Base-by-base conservation (phyloP, 768 basidiomycete genomes). In the Kwoniella shandongensis region DNA sequence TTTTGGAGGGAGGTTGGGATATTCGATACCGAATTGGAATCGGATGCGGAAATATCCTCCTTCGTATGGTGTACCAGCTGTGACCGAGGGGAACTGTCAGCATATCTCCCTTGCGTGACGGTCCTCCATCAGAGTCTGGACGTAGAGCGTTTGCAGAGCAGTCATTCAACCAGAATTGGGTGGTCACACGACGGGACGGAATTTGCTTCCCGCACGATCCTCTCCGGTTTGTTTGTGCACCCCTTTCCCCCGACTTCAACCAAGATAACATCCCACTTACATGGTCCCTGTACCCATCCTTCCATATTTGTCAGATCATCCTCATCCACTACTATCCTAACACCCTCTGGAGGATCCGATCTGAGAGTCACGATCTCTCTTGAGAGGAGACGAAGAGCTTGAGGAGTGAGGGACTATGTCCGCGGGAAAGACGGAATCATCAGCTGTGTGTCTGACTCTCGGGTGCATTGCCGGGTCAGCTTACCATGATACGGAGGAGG, bases 11-110 rank as follows among this genome's bases (percentile, higher is more conserved):
- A 86, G 84, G 44, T 91, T 86, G 41, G 93, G 93, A 69, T 94
- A 98, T 77, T 96, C 92, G 60, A 90, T 86, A 1, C 87, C 90
- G 75, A 98, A 96, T 65, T 83, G 83, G 79, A 98, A 97, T 69
- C 86, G 86, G 53, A 87, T 81, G 50, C 79, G 77, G 69, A 86
- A 87, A 78, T 85, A 87, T n/a, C 86, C 86, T 20, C 76, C 85
- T 38, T 83, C 81, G 66, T 86, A 87, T 0, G 86, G 86, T 23
- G 86, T 87, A 17, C 85, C 83, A 63, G 80, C 83, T 85, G 63
- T 26, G 36, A 45, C 25, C 51, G 10, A 44, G 22, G 10, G 35
- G 39, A 44, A 32, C 27, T 20, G 30, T 32, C 27, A 44, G 30
- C n/a, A 42, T 42, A 17, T 42, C 22, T 2, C 4, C 10, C n/a